Evolutionary conservation across 495 filamentous ascomycete genomes (phyloP), one percentile per base, ranked within the genome.

Genomic region (Staphylotrichum tortipilum): DNA sequence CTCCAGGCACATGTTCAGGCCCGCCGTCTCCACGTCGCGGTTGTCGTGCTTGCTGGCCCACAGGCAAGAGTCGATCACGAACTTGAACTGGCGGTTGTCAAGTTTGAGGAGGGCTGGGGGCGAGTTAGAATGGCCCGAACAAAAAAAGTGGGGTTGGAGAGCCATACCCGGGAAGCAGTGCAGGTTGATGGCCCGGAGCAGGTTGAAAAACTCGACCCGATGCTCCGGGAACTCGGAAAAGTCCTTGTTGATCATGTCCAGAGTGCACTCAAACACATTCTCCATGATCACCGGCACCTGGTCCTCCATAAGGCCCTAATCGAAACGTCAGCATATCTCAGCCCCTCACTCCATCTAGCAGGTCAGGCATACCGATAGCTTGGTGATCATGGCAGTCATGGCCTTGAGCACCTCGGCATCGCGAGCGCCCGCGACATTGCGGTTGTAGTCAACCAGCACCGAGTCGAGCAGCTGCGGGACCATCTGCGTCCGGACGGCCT

Each of bases 41-140:
- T 99, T 99, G 69, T 97, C 92, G 66, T 99, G 92, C 69, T 99
- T 99, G 71, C 89, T 95, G 9, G 92, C 92, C 92, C 92, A 99
- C 82, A 97, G 85, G 77, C 92, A 99, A 22, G 91, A 91, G 61
- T 99, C 92, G 55, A 99, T 97, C 58, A 99, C 92, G 61, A 97
- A 94, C 66, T 97, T 97, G 78, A 99, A 97, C 64, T 96, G 90
- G 15, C 87, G 80, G 44, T 82, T 88, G 66, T 99, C 92, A 4
- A 99, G 82, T 64, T 90, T 91, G 44, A 99, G 76, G 7, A 99
- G 76, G 7, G 92, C 87, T 62, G 31, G 23, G 18, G 6, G n/a
- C 39, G 3, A 15, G 49, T 61, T 33, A 56, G 54, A 15, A 24
- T 9, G 3, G 10, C 14, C 19, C 15, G 1, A 21, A 2, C 21